Base-by-base conservation (phyloP, 192 early-diverging fungal genomes). In the Coemansia umbellata region DNA sequence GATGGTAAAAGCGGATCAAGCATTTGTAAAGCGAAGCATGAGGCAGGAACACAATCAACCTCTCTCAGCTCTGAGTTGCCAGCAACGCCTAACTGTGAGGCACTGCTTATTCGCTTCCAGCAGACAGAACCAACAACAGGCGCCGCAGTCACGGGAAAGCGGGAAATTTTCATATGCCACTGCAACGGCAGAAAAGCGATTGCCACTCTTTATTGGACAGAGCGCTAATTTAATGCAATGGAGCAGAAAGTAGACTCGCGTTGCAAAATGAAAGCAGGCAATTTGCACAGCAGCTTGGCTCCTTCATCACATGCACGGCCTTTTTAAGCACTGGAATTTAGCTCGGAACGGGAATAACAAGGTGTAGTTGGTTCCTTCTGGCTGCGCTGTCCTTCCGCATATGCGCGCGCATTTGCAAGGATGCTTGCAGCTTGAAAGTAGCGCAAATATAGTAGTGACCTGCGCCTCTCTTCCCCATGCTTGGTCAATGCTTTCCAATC, bases 141-240 rank as follows among this genome's bases (percentile, higher is more conserved):
- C 6, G 15, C 10, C 17, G 39, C 39, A 10, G n/a, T 40, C 37
- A 39, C 37, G 21, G 54, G 42, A 45, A 8, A 22, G 58, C 39
- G 39, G 49, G 15, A 30, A 45, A 37, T 60, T 60, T 60, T 60
- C 50, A 51, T 51, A 39, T 50, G 54, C 51, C 31, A 2, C 36
- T 53, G 37, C 51, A 17, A 21, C 26, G 15, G 45, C 30, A 30
- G 23, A 39, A 18, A 13, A 42, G 36, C 28, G 18, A 5, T n/a
- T 9, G 14, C 4, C 4, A 5, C 7, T 14, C 37, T 2, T 2
- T 14, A 44, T 44, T 44, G 24, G 42, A 13, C 28, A 44, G 24
- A 44, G 42, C 42, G 42, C 37, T 19, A 41, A 35, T 52, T 52
- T 17, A 1, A n/a, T n/a, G n/a, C n/a, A n/a, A n/a, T n/a, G n/a